These are phyloP conservation scores for Backusella tuberculispora DNA, from an alignment of 192 early-diverging fungal genomes.

Conservation along the genomic window DNA sequence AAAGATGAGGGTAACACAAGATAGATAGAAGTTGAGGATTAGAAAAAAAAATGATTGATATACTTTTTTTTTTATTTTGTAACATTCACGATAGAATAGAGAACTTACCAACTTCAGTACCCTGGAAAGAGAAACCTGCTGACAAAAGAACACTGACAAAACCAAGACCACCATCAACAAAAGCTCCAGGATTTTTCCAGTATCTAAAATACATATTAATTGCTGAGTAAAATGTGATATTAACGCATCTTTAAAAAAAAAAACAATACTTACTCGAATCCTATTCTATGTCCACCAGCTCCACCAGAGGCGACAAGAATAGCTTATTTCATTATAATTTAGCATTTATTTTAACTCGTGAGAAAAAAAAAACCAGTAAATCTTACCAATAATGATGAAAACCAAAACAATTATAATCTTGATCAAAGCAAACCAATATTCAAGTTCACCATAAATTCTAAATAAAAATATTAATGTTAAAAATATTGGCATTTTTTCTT, in stretches of 20 bases:
- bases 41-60: not conserved
- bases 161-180: constrained; percentile 59
- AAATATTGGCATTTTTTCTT: too few relatives aligned
- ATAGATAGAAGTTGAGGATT: not conserved
- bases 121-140: constrained; percentile 85
- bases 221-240: not conserved
- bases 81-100: not conserved
- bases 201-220: constrained; percentile 50
- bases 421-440: constrained; percentile 80
- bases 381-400: constrained; percentile 68
- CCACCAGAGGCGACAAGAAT: constrained; percentile 69
- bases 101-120: constrained; percentile 72
- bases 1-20: not conserved
- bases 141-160: constrained; percentile 68
- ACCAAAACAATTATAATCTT: constrained; percentile 79
- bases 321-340: constrained; percentile 14
- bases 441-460: constrained; percentile 86
- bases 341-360: not conserved
- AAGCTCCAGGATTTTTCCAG: constrained; percentile 66
- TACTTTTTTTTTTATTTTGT: not conserved
- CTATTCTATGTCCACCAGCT: constrained; percentile 52
- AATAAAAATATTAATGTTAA: not conserved
- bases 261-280: constrained; percentile 41
- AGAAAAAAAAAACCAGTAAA: not conserved
- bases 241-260: not conserved